Percentiles rank a stretch among this genome's conserved stretches.
Conservation (phyloP, 305 asterid genomes). For the Plantago rigida region DNA sequence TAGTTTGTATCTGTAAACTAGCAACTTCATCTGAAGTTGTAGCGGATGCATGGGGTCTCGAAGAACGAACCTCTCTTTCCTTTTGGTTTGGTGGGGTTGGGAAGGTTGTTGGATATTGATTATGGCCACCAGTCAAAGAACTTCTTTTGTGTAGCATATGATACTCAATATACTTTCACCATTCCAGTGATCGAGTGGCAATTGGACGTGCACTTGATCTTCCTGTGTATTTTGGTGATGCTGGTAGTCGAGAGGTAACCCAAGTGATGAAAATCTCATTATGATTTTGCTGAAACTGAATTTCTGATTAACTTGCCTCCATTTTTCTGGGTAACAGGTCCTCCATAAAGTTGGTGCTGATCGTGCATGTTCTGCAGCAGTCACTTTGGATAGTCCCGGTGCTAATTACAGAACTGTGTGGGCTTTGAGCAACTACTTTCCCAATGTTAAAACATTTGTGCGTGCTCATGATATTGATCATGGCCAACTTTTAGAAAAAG, state of each 20-base stretch:
- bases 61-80: no score
- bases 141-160: conserved; percentile 4
- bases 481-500: conserved; percentile 92
- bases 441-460: conserved; percentile 90
- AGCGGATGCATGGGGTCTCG: no score
- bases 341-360: conserved; percentile 95
- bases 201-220: conserved; percentile 96
- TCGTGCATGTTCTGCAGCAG: conserved; percentile 97
- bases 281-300: conserved; percentile 4
- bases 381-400: conserved; percentile 93
- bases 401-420: conserved; percentile 98
- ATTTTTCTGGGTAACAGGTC: conserved; percentile 43
- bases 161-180: conserved; percentile 21
- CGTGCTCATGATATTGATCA: conserved; percentile 99
- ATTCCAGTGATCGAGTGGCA: conserved; percentile 78
- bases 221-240: conserved; percentile 99
- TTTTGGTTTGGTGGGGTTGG: background rate
- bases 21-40: no score
- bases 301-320: conserved; percentile 15
- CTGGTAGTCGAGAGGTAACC: conserved; percentile 96
- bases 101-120: conserved; percentile 2
- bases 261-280: conserved; percentile 16
- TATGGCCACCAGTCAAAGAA: conserved; percentile 9
- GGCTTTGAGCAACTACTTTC: conserved; percentile 95
- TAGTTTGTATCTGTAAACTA: no score